phyloP scores from a whole-genome alignment of 768 basidiomycete genomes.

The Lenzites betulinus region DNA sequence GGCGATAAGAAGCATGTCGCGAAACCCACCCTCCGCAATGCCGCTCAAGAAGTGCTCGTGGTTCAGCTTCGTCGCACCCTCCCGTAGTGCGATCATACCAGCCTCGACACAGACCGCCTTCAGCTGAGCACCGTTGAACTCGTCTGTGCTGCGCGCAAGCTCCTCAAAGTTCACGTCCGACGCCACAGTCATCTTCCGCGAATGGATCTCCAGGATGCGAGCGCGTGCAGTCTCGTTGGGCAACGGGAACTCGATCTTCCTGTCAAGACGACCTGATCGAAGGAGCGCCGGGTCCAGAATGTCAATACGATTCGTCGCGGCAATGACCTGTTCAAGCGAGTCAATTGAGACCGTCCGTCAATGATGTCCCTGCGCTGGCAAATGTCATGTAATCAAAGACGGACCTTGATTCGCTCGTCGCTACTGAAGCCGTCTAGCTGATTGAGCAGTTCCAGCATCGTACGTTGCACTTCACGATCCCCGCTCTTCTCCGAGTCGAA shows the following conservation, averaged over 20 bases:
- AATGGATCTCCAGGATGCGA: slow-evolving; percentile 94
- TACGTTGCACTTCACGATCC: slow-evolving; percentile 98
- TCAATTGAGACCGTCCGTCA: slow-evolving; percentile 7
- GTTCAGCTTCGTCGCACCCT: slow-evolving; percentile 83
- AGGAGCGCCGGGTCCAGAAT: slow-evolving; percentile 98
- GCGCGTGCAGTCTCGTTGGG: slow-evolving; percentile 97
- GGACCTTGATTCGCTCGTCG: slow-evolving; percentile 95
- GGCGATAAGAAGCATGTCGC: background rate
- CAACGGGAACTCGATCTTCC: slow-evolving; percentile 98
- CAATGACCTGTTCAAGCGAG: slow-evolving; percentile 72
- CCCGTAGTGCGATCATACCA: slow-evolving; percentile 96
- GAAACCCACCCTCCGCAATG: slow-evolving; percentile 75
- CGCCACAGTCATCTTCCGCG: slow-evolving; percentile 90
- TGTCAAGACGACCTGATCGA: slow-evolving; percentile 94
- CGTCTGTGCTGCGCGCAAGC: slow-evolving; percentile 93
- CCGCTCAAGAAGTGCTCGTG: slow-evolving; percentile 98
- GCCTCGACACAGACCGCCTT: slow-evolving; percentile 99
- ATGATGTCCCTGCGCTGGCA: slow-evolving; percentile 1
- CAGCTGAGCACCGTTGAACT: slow-evolving; percentile 96
- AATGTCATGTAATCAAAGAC: slow-evolving; percentile 20
- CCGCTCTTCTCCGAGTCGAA: slow-evolving; percentile 99
- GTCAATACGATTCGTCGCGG: slow-evolving; percentile 98
- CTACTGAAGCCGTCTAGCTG: slow-evolving; percentile 98
- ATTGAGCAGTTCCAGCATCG: slow-evolving; percentile 99
- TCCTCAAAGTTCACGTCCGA: slow-evolving; percentile 96